A percentile compares a stretch with the other conserved stretches of the same genome.
Conservation (phyloP, 2,329 filamentous ascomycete species). For the Fusarium anthophilum region DNA sequence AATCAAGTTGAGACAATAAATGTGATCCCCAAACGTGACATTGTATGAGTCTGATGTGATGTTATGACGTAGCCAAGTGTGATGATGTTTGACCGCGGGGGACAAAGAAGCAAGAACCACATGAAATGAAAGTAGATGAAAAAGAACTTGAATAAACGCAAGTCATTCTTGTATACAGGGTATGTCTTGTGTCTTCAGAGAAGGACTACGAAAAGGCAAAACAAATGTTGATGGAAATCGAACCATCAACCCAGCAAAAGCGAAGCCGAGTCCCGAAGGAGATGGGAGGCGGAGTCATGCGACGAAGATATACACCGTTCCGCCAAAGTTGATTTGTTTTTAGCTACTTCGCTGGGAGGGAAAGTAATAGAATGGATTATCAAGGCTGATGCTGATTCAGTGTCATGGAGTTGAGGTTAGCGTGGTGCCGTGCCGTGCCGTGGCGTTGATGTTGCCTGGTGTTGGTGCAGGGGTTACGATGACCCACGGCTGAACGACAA, state of each 20-base stretch:
- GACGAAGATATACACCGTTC: not conserved
- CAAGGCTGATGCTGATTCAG: not conserved
- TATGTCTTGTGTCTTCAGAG: no score
- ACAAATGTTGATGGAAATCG: not conserved
- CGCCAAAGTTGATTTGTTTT: not conserved
- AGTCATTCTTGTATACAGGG: not conserved
- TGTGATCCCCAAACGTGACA: not conserved
- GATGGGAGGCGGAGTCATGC: not conserved
- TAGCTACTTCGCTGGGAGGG: constrained; percentile 5
- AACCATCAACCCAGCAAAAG: constrained; percentile 5
- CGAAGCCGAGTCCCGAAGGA: constrained; percentile 10
- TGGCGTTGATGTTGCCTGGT: not conserved
- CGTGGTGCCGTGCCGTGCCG: not conserved
- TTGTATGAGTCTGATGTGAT: not conserved
- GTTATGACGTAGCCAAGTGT: not conserved
- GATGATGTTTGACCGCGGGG: not conserved
- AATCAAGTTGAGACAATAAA: constrained; percentile 16
- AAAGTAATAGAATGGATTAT: not conserved
- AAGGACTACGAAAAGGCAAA: not conserved
- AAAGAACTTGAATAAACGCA: not conserved
- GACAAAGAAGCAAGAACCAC: not conserved
- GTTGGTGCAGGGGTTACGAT: not conserved
- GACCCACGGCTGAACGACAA: not conserved
- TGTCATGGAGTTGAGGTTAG: not conserved
- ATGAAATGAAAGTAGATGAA: not conserved